Evolutionary conservation across 2,329 filamentous ascomycete genomes (phyloP).

Genomic region (Sporothrix curviconia): DNA sequence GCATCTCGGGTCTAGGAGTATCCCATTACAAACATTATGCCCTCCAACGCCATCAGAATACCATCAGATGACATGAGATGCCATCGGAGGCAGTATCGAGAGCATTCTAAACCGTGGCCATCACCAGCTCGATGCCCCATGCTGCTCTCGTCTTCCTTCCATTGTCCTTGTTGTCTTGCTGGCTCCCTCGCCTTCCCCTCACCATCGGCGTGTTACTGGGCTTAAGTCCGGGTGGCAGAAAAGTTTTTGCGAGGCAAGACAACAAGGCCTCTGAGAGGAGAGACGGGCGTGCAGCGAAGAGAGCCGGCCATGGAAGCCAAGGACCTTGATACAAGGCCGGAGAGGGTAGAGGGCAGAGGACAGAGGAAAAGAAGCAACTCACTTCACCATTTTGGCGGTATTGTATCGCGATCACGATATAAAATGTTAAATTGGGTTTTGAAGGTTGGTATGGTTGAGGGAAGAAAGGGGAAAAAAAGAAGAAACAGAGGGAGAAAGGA

Average conservation of each 20-base stretch:
- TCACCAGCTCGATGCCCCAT: too few relatives aligned
- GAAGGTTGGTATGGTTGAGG: constrained; percentile 13
- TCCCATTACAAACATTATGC: too few relatives aligned
- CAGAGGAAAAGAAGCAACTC: constrained; percentile 45
- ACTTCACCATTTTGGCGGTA: constrained; percentile 99
- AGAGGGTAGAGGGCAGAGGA: background rate
- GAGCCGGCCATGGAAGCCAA: background rate
- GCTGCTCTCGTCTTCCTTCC: background rate
- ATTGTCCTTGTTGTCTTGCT: too few relatives aligned
- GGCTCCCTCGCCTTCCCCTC: background rate
- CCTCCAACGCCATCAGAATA: too few relatives aligned
- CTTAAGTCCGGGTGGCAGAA: constrained; percentile 22
- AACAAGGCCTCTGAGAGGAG: background rate
- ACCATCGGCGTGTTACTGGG: constrained; percentile 15
- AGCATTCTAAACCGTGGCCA: too few relatives aligned
- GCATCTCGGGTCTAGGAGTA: constrained; percentile 22
- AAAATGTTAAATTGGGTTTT: constrained; percentile 17
- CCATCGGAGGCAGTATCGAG: too few relatives aligned
- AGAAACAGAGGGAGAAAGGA: constrained; percentile 8
- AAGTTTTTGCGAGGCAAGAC: constrained; percentile 3
- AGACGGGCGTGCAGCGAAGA: background rate
- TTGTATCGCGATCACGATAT: constrained; percentile 35
- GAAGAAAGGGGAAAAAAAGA: constrained; percentile 6
- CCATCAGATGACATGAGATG: too few relatives aligned
- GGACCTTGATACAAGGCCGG: background rate